Evolutionary conservation across 164 flowering plant species (phyloP).

Genomic region (Stephania cephalantha): DNA sequence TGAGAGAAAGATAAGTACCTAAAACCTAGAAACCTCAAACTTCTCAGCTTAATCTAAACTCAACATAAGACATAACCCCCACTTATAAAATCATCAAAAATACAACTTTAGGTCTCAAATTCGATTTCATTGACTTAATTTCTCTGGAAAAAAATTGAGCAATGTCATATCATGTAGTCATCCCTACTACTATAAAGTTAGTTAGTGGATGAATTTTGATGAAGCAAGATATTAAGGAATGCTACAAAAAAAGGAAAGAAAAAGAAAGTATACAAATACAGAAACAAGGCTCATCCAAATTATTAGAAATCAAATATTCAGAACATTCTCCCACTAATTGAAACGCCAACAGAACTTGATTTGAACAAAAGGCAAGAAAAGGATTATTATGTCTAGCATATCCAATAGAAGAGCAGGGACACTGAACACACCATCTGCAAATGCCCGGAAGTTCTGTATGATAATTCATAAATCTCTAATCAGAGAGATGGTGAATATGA

Average conservation of each 20-base stretch:
- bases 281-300: not conserved
- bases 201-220: not conserved
- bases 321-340: not conserved
- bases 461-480: not conserved
- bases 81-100: no score
- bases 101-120: no score
- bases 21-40: no score
- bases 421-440: not conserved
- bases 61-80: no score
- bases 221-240: not conserved
- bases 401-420: not conserved
- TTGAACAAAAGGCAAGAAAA: not conserved
- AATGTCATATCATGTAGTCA: no score
- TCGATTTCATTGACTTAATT: no score
- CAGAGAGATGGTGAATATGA: not conserved
- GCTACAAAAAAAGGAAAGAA: not conserved
- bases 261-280: not conserved
- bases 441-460: not conserved
- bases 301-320: constrained; percentile 1
- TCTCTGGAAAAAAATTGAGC: no score
- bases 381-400: not conserved
- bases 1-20: no score
- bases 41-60: no score
- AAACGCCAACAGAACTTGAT: not conserved
- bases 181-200: no score